A percentile compares a stretch with the other conserved stretches of the same genome.
These are phyloP conservation scores for Populus nigra DNA, from an alignment of 345 rosid species.

Conservation along the genomic window DNA sequence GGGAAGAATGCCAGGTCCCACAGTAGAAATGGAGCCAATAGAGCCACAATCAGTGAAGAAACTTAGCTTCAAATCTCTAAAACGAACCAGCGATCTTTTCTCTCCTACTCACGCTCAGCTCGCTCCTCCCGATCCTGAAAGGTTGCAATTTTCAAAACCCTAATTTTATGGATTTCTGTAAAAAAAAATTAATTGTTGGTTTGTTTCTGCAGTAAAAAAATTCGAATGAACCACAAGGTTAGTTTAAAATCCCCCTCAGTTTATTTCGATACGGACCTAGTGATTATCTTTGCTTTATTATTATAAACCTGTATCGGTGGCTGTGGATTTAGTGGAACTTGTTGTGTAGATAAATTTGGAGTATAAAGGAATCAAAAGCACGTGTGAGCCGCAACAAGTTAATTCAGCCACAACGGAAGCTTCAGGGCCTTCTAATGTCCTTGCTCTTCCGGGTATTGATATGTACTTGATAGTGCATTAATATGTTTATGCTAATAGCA, in stretches of 20 bases:
- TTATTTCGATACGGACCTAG: background rate
- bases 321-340: background rate
- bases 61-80: conserved; percentile 78
- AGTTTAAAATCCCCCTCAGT: conserved; percentile 7
- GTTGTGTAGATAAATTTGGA: conserved; percentile 51
- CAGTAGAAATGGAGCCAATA: conserved; percentile 73
- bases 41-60: conserved; percentile 91
- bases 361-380: conserved; percentile 55
- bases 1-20: conserved; percentile 12
- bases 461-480: background rate
- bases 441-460: conserved; percentile 66
- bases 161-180: too few species aligned
- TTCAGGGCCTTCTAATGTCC: conserved; percentile 47
- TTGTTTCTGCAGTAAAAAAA: conserved; percentile 57
- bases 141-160: conserved; percentile 38
- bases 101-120: conserved; percentile 69
- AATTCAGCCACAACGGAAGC: conserved; percentile 24
- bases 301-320: background rate
- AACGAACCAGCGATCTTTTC: conserved; percentile 87
- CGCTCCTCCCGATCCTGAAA: conserved; percentile 73
- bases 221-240: conserved; percentile 91
- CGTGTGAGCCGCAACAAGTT: conserved; percentile 40
- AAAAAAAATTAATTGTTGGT: background rate
- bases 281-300: background rate
- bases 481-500: background rate